phyloP scores from a whole-genome alignment of 2,329 filamentous ascomycete species.

The Monilinia aucupariae region DNA sequence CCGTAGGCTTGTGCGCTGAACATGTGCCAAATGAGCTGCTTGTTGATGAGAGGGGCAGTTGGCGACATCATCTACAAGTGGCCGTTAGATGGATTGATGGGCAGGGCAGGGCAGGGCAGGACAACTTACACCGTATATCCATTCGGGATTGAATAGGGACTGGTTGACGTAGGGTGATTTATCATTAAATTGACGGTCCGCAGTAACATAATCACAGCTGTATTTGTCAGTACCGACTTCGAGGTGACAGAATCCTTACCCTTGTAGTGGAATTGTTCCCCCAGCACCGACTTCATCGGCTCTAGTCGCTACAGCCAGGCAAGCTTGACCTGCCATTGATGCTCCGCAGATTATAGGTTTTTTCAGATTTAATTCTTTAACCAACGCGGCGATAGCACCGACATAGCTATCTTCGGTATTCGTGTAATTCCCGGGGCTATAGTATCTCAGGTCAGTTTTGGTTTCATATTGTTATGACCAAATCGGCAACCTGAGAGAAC shows the following conservation, averaged over 20 bases:
- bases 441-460: not conserved
- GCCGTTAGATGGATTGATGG: not conserved
- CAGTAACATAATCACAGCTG: conserved; percentile 1
- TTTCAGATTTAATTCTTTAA: conserved; percentile 41
- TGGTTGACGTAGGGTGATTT: conserved; percentile 4
- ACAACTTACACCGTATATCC: not conserved
- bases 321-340: conserved; percentile 47
- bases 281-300: conserved; percentile 43
- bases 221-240: not conserved
- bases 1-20: conserved; percentile 47
- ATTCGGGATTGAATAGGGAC: conserved; percentile 4
- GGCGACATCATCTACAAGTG: conserved; percentile 3
- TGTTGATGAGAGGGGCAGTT: conserved; percentile 30
- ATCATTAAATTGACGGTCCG: conserved; percentile 4
- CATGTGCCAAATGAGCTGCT: conserved; percentile 45
- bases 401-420: conserved; percentile 5
- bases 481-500: too few species aligned
- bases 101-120: not conserved
- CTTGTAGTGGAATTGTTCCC: conserved; percentile 44
- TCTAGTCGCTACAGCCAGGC: conserved; percentile 43
- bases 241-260: conserved; percentile 27
- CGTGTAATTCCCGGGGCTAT: conserved; percentile 2
- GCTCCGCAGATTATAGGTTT: conserved; percentile 46
- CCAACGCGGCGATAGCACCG: conserved; percentile 28
- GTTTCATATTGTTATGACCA: not conserved